A percentile compares a stretch with the other conserved stretches of the same genome.
Conservation (phyloP, 176 grass and related monocot species). For the Guadua angustifolia region DNA sequence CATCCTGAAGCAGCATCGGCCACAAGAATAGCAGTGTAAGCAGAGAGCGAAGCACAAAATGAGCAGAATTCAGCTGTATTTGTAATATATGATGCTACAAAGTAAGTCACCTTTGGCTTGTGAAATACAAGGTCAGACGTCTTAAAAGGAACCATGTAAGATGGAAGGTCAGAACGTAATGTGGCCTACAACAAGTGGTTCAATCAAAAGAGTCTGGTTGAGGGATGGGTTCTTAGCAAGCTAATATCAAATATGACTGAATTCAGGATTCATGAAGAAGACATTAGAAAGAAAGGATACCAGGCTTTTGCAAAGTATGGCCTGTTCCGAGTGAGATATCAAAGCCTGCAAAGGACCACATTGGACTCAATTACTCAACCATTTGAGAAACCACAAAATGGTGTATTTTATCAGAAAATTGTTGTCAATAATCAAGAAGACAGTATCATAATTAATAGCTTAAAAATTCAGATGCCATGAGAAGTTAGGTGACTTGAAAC, state of each 20-base stretch:
- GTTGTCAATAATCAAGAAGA: conserved; percentile 23
- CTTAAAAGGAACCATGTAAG: conserved; percentile 90
- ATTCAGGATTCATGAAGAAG: conserved; percentile 2
- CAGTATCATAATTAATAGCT: not conserved
- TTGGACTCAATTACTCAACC: conserved; percentile 20
- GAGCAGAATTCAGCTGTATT: not conserved
- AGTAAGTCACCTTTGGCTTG: conserved; percentile 64
- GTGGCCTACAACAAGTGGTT: conserved; percentile 61
- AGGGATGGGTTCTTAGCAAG: conserved; percentile 10
- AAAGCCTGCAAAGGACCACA: conserved; percentile 67
- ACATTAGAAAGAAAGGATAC: conserved; percentile 47
- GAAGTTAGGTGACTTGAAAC: not conserved
- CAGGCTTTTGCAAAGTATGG: conserved; percentile 90
- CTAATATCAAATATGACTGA: not conserved
- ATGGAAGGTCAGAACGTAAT: conserved; percentile 78
- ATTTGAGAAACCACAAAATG: conserved; percentile 30
- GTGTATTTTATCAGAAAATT: conserved; percentile 5
- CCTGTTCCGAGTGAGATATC: conserved; percentile 69
- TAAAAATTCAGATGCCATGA: not conserved
- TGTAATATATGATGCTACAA: not conserved
- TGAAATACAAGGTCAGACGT: conserved; percentile 64
- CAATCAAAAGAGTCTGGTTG: conserved; percentile 24
- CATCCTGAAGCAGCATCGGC: conserved; percentile 57
- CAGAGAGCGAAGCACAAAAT: not conserved
- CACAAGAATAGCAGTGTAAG: conserved; percentile 12